Conservation (phyloP, 108 stramenopile species). For the Stephanodiscus triporus region DNA sequence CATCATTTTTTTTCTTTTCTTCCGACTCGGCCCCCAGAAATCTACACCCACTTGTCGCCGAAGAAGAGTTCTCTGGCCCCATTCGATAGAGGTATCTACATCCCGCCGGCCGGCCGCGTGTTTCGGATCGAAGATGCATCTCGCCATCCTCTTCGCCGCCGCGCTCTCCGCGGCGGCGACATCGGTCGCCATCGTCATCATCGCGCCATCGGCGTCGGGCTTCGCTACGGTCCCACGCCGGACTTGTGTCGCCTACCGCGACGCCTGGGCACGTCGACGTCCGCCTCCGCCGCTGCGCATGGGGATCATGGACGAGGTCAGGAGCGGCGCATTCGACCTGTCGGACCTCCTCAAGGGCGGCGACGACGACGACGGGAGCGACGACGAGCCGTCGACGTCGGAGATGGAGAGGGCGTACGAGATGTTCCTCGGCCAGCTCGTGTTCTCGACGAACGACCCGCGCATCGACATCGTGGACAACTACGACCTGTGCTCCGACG, state of each 20-base stretch:
- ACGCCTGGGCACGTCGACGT: neutral
- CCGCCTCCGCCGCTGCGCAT: slow-evolving; percentile 23
- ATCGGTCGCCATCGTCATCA: slow-evolving; percentile 8
- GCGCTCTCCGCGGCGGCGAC: neutral
- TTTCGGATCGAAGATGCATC: no score
- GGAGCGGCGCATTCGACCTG: slow-evolving; percentile 75
- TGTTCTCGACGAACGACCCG: slow-evolving; percentile 88
- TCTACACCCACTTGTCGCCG: no score
- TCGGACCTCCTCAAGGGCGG: slow-evolving; percentile 42
- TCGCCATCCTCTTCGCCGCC: slow-evolving; percentile 12
- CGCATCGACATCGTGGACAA: slow-evolving; percentile 88
- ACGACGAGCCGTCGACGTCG: slow-evolving; percentile 34
- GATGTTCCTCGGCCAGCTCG: slow-evolving; percentile 85
- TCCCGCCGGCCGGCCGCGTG: no score
- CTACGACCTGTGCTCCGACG: slow-evolving; percentile 65
- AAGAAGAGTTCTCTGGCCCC: no score
- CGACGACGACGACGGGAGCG: slow-evolving; percentile 43
- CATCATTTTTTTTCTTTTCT: no score
- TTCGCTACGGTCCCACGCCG: neutral
- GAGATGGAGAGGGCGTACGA: slow-evolving; percentile 80
- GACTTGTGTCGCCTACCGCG: neutral
- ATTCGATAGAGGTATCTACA: no score
- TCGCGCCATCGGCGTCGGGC: slow-evolving; percentile 4
- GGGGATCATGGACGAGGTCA: slow-evolving; percentile 86
- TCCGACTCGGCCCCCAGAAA: no score